Evolutionary conservation across 2,329 filamentous ascomycete species (phyloP), one percentile per base, ranked within the genome.

Genomic region (Exophiala alcalophila): DNA sequence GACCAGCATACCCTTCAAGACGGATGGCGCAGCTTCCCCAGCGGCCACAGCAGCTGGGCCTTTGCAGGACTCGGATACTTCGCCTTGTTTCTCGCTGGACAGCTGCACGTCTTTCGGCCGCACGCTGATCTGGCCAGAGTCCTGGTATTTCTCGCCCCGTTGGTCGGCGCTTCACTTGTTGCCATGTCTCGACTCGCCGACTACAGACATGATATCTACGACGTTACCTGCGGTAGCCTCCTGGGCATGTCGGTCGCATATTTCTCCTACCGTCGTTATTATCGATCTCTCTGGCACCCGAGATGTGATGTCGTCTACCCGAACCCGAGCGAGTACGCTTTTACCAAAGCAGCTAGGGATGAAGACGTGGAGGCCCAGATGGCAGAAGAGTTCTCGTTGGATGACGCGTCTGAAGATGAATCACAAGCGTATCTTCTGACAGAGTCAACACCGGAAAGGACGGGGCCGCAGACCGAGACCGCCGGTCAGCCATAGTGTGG

Each of bases 21-120:
- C 54, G 80, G 80, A 19, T 83, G 77, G 77, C 70, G 80, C 44
- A 80, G 75, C 49, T 83, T 82, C 48, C 80, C 80, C 0, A 78
- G 73, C 41, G 80, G 80, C 5, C 80, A 83, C 55, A 76, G 71
- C 50, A 79, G 74, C 54, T 80, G 80, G 52, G 68, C 76, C 0
- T 83, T 82, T 57, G 68, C 68, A 20, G 80, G 80, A 0, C 59
- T 83, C 4, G 80, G 79, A 2, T 83, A 78, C 57, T 60, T 83
- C 19, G 67, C 72, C 2, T 57, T 73, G 64, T 53, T 40, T 50
- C 55, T 72, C 18, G 67, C 63, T n/a, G 70, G 70, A 3, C 79
- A 83, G 56, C 70, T 79, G 58, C 76, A 75, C 52, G 71, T 78
- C 4, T 73, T 81, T 47, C 67, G 76, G 12, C 78, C 79, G 2